phyloP scores from a whole-genome alignment of 2,329 filamentous ascomycete genomes.

The Aspergillus chevalieri region DNA sequence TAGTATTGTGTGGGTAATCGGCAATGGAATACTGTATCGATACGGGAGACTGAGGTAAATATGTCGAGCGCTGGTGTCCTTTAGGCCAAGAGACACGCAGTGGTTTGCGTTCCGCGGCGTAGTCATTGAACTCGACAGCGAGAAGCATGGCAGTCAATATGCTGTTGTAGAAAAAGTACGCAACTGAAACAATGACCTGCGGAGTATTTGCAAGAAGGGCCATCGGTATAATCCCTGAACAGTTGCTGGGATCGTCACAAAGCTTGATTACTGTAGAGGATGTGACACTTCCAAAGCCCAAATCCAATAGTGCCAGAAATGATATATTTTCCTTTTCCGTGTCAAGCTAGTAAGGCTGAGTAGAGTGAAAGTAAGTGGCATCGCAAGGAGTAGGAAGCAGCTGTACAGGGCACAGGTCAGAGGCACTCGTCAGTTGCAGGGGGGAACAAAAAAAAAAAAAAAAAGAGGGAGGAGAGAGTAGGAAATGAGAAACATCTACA shows the following conservation, averaged over 20 bases:
- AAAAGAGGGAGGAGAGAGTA: too few relatives aligned
- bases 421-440: too few relatives aligned
- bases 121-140: slow-evolving; percentile 44
- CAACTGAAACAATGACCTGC: slow-evolving; percentile 27
- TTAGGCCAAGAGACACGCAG: slow-evolving; percentile 40
- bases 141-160: slow-evolving; percentile 42
- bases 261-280: neutral
- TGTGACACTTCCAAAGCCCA: neutral
- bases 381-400: too few relatives aligned
- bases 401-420: too few relatives aligned
- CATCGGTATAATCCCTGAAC: neutral
- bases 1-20: slow-evolving; percentile 26
- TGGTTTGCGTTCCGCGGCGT: slow-evolving; percentile 31
- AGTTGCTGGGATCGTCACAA: neutral
- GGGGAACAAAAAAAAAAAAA: too few relatives aligned
- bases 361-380: too few relatives aligned
- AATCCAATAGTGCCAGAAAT: neutral
- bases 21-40: slow-evolving; percentile 36
- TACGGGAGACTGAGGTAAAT: slow-evolving; percentile 43
- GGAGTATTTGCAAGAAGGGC: slow-evolving; percentile 24
- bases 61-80: slow-evolving; percentile 39
- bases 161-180: slow-evolving; percentile 32
- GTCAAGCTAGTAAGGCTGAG: too few relatives aligned
- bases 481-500: too few relatives aligned
- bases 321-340: too few relatives aligned